These are phyloP conservation scores for Cryptosporidium viatorum DNA, from an alignment of 169 alveolate species.

Conservation along the genomic window DNA sequence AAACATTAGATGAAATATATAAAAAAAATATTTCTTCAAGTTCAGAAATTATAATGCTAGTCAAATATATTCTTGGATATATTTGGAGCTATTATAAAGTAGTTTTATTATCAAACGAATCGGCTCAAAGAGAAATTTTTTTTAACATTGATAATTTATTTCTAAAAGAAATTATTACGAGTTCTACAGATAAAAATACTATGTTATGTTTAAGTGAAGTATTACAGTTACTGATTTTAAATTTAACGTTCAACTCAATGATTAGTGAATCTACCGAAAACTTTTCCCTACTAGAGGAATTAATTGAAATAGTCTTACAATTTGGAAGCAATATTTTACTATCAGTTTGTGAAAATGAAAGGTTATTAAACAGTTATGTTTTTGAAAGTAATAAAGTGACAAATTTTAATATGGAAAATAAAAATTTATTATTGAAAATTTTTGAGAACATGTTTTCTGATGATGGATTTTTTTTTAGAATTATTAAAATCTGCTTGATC, in stretches of 20 bases:
- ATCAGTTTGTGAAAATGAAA: background rate
- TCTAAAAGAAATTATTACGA: background rate
- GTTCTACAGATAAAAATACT: conserved; percentile 2
- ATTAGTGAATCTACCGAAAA: background rate
- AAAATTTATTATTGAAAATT: background rate
- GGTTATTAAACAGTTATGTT: background rate
- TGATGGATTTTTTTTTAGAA: conserved; percentile 3
- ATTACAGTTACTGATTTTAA: background rate
- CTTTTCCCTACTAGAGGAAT: background rate
- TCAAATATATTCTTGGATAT: conserved; percentile 4
- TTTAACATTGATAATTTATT: background rate
- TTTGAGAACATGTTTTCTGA: conserved; percentile 27
- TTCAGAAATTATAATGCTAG: background rate
- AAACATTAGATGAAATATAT: conserved; percentile 24
- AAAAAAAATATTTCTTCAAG: background rate
- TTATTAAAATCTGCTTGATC: background rate
- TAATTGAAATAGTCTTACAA: conserved; percentile 2
- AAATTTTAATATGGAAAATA: background rate
- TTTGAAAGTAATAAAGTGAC: background rate
- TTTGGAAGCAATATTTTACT: conserved; percentile 16
- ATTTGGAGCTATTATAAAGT: conserved; percentile 12
- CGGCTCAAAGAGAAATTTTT: background rate
- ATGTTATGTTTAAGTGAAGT: conserved; percentile 5
- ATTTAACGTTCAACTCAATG: background rate
- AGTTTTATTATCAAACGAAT: background rate